Evolutionary conservation across 1,139 yeast genomes (phyloP), one percentile per base, ranked within the genome.

Genomic region (Tardiomyces blankii): DNA sequence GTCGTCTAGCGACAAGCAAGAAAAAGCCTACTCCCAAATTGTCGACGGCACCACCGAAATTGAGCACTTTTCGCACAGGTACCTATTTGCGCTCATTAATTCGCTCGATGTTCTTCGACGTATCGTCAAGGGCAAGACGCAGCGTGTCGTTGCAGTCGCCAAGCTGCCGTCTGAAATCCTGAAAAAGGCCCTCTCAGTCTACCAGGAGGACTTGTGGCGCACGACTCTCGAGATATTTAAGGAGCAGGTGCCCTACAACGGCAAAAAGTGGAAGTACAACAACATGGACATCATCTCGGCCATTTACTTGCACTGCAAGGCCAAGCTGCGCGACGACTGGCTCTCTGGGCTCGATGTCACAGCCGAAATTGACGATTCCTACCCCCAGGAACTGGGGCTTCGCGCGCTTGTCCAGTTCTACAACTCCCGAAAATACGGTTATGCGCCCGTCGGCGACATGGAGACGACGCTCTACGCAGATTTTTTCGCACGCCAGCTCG

Each of bases 271-370:
- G 99, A 82, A 88, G 55, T 77, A 88, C 13, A 76, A 80, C 52
- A 93, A 91, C 60, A 91, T 93, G 97, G 96, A 88, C 55, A 68
- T 91, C 47, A 86, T 93, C 7, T 87, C 96, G 0, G 80, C 85
- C 50, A 88, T 91, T 1, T 91, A 85, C 58, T 65, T 91, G 42
- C 81, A 86, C 57, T 76, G 88, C 55, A 75, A 79, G 52, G 68
- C 89, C 30, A 77, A 80, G 16, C 66, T 91, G 44, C 75, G 81
- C 49, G 97, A 89, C 58, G 82, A 80, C 56, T 91, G 98, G 98
- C 72, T 91, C 27, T 81, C 88, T 47, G 95, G 96, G 0, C 75
- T 75, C 49, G 96, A 86, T 57, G 74, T 86, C 28, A 82, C 86
- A 43, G 76, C 77, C 33, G 93, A 83, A 51, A 72, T 86, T 49